Conservation (phyloP, 345 rosid genomes). For the Eucalyptus cladocalyx region DNA sequence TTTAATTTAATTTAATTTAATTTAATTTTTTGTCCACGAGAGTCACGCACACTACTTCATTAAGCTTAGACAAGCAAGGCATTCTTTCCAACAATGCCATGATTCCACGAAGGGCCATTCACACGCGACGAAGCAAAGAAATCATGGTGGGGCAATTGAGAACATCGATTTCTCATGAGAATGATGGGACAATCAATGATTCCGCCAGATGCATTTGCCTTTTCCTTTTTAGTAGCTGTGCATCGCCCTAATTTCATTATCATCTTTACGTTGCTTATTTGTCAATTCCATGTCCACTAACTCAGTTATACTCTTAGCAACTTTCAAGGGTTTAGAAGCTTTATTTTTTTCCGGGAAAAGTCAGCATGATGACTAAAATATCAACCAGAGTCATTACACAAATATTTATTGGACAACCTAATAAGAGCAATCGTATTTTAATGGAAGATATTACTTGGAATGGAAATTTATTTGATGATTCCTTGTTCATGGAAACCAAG, state of each 20-base stretch:
- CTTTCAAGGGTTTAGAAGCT: neutral
- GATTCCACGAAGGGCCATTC: neutral
- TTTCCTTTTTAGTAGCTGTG: neutral
- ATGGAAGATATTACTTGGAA: neutral
- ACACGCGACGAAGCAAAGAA: neutral
- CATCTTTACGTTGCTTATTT: neutral
- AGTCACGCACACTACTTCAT: neutral
- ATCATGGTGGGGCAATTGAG: neutral
- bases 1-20: neutral
- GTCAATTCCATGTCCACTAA: neutral
- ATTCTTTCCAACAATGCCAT: neutral
- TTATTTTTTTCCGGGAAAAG: neutral
- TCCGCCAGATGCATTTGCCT: neutral
- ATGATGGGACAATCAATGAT: neutral
- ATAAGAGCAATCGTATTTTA: neutral
- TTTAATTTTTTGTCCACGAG: neutral
- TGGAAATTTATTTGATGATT: neutral
- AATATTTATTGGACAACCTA: neutral
- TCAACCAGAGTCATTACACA: neutral
- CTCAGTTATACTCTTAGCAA: neutral
- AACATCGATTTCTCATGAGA: neutral
- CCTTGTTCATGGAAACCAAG: neutral
- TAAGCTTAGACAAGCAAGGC: neutral
- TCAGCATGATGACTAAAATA: neutral
- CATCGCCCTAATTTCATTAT: neutral